Percentiles rank a stretch among this genome's conserved stretches.
Evolutionary conservation across 2,329 filamentous ascomycete genomes (phyloP).

Genomic region (Neopestalotiopsis rosae): DNA sequence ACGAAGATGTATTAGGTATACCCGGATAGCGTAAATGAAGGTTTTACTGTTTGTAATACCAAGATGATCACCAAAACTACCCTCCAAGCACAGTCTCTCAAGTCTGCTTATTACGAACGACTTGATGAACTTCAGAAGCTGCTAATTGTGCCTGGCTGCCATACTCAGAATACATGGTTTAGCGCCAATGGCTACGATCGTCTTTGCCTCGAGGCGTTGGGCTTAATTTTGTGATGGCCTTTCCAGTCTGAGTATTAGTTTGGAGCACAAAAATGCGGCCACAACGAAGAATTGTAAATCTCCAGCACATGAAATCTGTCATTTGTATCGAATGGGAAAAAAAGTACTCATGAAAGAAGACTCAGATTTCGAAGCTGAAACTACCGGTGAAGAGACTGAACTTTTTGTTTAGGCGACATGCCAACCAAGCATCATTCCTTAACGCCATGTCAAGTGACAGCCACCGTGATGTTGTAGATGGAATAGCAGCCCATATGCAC

Average conservation of each 20-base stretch:
- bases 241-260: too few species aligned
- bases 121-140: too few species aligned
- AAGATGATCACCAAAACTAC: background rate
- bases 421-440: constrained; percentile 13
- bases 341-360: background rate
- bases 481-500: background rate
- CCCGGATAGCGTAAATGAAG: background rate
- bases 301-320: too few species aligned
- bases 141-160: too few species aligned
- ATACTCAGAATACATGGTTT: too few species aligned
- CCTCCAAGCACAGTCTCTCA: background rate
- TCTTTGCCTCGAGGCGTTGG: too few species aligned
- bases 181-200: too few species aligned
- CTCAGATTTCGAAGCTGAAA: constrained; percentile 1
- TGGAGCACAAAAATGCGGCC: too few species aligned
- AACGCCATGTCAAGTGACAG: constrained; percentile 14
- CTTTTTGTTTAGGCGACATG: constrained; percentile 8
- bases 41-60: background rate
- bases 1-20: background rate
- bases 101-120: too few species aligned
- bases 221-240: too few species aligned
- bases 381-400: constrained; percentile 13
- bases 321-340: too few species aligned
- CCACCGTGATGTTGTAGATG: constrained; percentile 3
- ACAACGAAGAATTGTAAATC: too few species aligned